Base-by-base conservation (phyloP, 345 rosid genomes). In the Orychophragmus violaceus region DNA sequence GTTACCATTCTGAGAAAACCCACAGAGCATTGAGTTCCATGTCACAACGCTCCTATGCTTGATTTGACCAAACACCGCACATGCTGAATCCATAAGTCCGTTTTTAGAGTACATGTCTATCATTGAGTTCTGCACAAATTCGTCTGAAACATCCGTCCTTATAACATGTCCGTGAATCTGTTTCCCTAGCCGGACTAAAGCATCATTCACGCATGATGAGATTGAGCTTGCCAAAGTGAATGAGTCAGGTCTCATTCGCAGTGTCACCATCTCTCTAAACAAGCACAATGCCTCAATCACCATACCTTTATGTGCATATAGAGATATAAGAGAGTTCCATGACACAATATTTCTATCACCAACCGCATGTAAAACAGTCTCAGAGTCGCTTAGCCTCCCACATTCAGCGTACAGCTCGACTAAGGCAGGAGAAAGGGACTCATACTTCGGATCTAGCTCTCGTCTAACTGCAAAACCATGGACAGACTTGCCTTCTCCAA, bases 261-360 rank as follows among this genome's bases (percentile, higher is more conserved):
- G 45, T 18, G 9, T 52, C 71, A 62, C 78, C 98, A 92, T 89
- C 59, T 77, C 76, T 62, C 67, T 77, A 58, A 93, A 77, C 24
- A 78, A 50, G 22, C 8, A 27, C 49, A 85, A 71, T 32, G 97
- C 86, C 54, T 86, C 78, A 8, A 72, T 62, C 18, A 62, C 51
- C 82, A 83, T 69, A 49, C 94, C 83, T 72, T 58, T 83, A 29
- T 71, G 77, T 27, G 74, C 79, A 76, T 81, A 85, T 14, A 72
- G 46, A 23, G 97, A 84, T 64, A 87, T 81, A 18, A 93, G 82
- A 72, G 81, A 74, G 76, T 93, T 93, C 91, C 90, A 86, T 2
- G 84, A 71, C 50, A 87, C 78, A 39, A 84, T 72, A 73, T 86
- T 82, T 62, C 74, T 72, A 28, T 67, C 82, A 59, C 81, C 85